Evolutionary conservation across 805 yeast species (phyloP).

Genomic region (Osmozyma mogii): DNA sequence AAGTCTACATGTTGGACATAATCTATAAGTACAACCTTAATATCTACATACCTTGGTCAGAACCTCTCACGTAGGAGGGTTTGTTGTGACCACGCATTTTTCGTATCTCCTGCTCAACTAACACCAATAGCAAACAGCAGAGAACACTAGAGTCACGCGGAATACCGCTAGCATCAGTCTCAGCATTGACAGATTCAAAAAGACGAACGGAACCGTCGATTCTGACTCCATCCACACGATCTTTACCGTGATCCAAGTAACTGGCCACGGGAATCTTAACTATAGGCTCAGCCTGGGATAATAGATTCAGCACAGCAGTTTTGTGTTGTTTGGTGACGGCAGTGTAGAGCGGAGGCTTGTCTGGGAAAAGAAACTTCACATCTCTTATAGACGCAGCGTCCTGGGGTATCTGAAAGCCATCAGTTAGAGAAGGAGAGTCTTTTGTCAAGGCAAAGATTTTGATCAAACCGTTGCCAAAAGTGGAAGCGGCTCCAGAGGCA

Average conservation of each 20-base stretch:
- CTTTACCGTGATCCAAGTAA: conserved; percentile 19
- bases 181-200: not conserved
- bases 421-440: conserved; percentile 14
- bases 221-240: conserved; percentile 14
- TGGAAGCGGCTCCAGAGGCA: conserved; percentile 26
- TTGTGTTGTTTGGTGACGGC: conserved; percentile 17
- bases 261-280: conserved; percentile 23
- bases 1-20: too few relatives aligned
- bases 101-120: conserved; percentile 26
- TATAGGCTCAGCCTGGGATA: conserved; percentile 12
- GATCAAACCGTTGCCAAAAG: conserved; percentile 26
- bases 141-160: conserved; percentile 16
- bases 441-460: conserved; percentile 15
- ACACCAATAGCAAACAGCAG: conserved; percentile 18
- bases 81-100: conserved; percentile 26
- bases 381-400: conserved; percentile 6
- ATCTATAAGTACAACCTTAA: too few relatives aligned
- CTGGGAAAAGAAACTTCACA: conserved; percentile 7
- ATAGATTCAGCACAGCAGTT: conserved; percentile 12
- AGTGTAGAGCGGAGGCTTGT: conserved; percentile 11
- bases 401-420: conserved; percentile 11
- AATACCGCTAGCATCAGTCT: conserved; percentile 11
- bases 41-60: not conserved
- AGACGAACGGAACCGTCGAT: conserved; percentile 15
- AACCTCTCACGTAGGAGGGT: conserved; percentile 10